Evolutionary conservation across 1,284 basidiomycete species (phyloP), one percentile per base, ranked within the genome.

Genomic region (Thelephora terrestris): DNA sequence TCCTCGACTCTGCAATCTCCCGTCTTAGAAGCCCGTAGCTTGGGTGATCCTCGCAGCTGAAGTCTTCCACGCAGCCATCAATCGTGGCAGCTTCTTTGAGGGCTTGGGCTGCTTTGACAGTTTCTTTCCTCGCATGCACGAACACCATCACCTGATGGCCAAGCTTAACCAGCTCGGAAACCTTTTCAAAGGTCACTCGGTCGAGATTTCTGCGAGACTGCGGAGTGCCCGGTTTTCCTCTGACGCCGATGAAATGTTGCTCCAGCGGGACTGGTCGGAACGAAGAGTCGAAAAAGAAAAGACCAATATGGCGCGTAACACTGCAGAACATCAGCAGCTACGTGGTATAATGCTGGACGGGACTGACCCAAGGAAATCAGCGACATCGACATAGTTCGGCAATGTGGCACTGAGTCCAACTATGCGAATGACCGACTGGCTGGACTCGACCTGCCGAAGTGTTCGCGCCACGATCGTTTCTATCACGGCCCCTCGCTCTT

Each of bases 121-220:
- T 99, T 61, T 99, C 96, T 66, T 97, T 99, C 24, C 96, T 80
- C 16, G 96, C 92, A 64, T 99, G 96, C 9, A 99, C 96, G 48
- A 99, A 99, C 0, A 99, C 92, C 95, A 99, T 99, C 50, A 98
- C 93, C 65, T 99, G 96, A 65, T 99, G 96, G 0, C 92, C 94
- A 58, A 84, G 79, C 45, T 70, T 74, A 14, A 96, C 87, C 7
- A 96, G 71, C 42, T 88, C 84, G 0, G 82, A 76, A 7, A 94
- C 89, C 67, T 97, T 98, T 58, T 96, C 79, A 59, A 89, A 99
- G 2, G 91, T 84, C 23, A 93, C 91, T 32, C 75, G 74, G 64
- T 99, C 96, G 48, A 99, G 75, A 58, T 95, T 96, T 57, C 81
- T 87, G 53, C 81, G 85, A n/a, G 86, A 81, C 34, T 75, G 74